phyloP scores from a whole-genome alignment of 305 asterid species.

The Solanum aculeatissimum region DNA sequence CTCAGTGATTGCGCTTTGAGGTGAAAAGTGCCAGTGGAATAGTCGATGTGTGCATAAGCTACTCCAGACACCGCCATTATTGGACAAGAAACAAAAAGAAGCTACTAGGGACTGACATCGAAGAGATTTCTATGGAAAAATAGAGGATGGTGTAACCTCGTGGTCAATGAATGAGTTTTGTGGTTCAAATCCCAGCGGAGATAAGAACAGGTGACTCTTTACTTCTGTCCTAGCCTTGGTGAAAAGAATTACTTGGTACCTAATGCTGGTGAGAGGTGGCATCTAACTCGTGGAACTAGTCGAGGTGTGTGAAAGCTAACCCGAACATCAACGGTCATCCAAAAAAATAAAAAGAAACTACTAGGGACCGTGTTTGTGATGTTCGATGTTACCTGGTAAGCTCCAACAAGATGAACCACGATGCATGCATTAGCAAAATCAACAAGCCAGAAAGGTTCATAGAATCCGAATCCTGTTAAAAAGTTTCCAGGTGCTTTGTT shows the following conservation, averaged over 20 bases:
- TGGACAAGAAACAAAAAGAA: not conserved
- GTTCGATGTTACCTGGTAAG: constrained; percentile 9
- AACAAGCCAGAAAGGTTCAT: constrained; percentile 2
- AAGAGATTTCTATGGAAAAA: too few relatives aligned
- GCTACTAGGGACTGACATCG: not conserved
- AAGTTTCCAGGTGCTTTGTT: constrained; percentile 4
- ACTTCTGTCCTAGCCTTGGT: not conserved
- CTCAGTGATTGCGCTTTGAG: not conserved
- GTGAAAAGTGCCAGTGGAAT: not conserved
- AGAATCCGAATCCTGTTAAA: constrained; percentile 7
- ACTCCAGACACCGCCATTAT: not conserved
- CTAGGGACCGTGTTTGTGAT: not conserved
- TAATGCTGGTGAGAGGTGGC: not conserved
- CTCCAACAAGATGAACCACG: constrained; percentile 4
- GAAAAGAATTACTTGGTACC: not conserved
- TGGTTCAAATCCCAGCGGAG: not conserved
- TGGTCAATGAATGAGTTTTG: not conserved
- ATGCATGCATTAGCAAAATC: constrained; percentile 1
- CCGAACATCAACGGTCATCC: not conserved
- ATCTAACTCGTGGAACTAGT: not conserved
- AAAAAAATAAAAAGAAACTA: not conserved
- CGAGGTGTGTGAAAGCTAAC: too few relatives aligned
- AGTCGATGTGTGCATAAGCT: not conserved
- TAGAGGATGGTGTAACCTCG: not conserved
- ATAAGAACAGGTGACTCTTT: not conserved